Evolutionary conservation across 257 asterid species (phyloP), one percentile per base, ranked within the genome.

Genomic region (Nicotiana obtusifolia): DNA sequence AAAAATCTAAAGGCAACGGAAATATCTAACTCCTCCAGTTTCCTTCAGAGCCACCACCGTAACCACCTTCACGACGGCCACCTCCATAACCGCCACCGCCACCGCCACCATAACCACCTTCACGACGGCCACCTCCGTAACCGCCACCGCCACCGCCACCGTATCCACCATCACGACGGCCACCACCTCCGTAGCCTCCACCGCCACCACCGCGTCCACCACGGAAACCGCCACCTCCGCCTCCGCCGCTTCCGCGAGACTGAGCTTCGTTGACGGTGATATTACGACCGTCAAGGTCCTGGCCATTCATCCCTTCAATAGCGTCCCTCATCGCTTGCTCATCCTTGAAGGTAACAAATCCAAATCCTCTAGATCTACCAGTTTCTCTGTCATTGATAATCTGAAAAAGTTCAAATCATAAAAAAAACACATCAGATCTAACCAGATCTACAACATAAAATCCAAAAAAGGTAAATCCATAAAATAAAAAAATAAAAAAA

Each of bases 281-380:
- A 26, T 79, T 93, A 2, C 98, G 94, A 0, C 99, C 99, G 11
- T 93, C 99, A 2, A 95, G 92, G 10, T 89, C 93, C 73, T 87
- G 91, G 1, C 99, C 99, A 82, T 95, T 92, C 99, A 95, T 92
- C 19, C 82, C 92, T 14, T 90, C 93, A 13, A 95, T 95, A 0
- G 99, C 99, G 1, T 85, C 91, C 54, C 83, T 90, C 99, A 95
- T 95, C 0, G 97, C 19, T 15, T 91, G 86, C 88, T 95, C 99
- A 8, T 90, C 93, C 77, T 69, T 88, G 82, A 95, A 95, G 0
- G 99, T 95, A 13, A 95, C 99, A 47, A 95, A 95, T 79, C 99
- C 99, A 47, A 95, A 95, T 0, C 99, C 99, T 82, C 98, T 91
- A 4, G 99, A 95, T 81, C 99, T 91, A 0, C 99, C 98, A 1